Conservation (phyloP, 106 monocot genomes). For the Apostasia ramifera region DNA sequence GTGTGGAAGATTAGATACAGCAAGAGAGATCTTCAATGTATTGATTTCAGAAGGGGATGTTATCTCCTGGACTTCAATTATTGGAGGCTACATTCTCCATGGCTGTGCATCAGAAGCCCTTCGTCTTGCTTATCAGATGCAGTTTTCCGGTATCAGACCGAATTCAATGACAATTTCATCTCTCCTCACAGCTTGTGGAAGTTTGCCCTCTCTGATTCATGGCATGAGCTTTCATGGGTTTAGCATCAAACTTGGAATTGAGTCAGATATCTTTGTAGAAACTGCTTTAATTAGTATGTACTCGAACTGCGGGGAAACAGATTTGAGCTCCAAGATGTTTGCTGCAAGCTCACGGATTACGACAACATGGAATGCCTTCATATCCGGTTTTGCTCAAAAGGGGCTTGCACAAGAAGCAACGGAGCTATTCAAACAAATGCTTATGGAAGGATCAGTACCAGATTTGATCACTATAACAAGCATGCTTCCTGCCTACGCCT, state of each 20-base stretch:
- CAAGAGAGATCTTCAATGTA: constrained; percentile 52
- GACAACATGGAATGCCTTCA: constrained; percentile 64
- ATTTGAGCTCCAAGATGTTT: constrained; percentile 23
- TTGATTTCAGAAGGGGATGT: constrained; percentile 32
- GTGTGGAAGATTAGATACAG: constrained; percentile 49
- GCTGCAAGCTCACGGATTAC: constrained; percentile 29
- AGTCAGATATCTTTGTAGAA: constrained; percentile 44
- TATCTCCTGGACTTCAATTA: constrained; percentile 68
- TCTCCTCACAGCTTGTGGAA: constrained; percentile 45
- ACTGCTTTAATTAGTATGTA: constrained; percentile 69
- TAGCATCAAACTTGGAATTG: constrained; percentile 39
- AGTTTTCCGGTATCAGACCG: constrained; percentile 23
- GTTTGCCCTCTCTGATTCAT: constrained; percentile 13
- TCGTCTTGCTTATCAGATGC: constrained; percentile 32
- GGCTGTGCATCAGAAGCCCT: constrained; percentile 28
- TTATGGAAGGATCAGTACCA: constrained; percentile 13
- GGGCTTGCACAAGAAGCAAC: constrained; percentile 22
- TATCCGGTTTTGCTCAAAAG: constrained; percentile 40
- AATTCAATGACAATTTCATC: constrained; percentile 56
- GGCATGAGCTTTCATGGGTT: constrained; percentile 50
- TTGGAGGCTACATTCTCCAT: constrained; percentile 48
- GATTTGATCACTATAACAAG: constrained; percentile 55
- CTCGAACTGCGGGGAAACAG: constrained; percentile 26
- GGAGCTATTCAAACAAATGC: constrained; percentile 45
- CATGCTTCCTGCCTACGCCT: constrained; percentile 63